Conservation (phyloP, 805 yeast genomes). For the Candida ficus region DNA sequence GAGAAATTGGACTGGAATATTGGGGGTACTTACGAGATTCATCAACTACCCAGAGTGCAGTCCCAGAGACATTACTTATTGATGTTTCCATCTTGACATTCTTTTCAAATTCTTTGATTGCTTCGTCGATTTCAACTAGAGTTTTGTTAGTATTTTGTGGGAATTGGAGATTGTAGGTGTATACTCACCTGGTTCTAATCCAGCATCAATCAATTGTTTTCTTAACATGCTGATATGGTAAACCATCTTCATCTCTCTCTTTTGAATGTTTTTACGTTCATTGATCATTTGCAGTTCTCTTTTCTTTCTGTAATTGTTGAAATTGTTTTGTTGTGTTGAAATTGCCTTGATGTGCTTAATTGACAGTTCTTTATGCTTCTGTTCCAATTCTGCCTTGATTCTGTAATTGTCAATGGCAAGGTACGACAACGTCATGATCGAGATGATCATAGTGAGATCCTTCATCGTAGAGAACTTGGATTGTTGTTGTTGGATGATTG, state of each 20-base stretch:
- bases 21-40: constrained; percentile 31
- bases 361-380: constrained; percentile 28
- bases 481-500: constrained; percentile 3
- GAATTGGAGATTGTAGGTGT: too few species aligned
- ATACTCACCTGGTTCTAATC: constrained; percentile 44
- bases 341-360: constrained; percentile 27
- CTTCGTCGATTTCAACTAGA: constrained; percentile 47
- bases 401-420: constrained; percentile 49
- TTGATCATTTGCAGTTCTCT: constrained; percentile 47
- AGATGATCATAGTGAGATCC: constrained; percentile 38
- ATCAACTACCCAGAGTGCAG: constrained; percentile 56
- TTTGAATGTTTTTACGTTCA: constrained; percentile 43
- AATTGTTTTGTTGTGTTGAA: constrained; percentile 40
- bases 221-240: constrained; percentile 63
- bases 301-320: constrained; percentile 45
- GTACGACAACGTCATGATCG: constrained; percentile 40
- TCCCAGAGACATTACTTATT: constrained; percentile 49
- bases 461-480: constrained; percentile 19
- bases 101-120: constrained; percentile 49
- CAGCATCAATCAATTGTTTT: constrained; percentile 52
- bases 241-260: constrained; percentile 53
- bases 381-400: constrained; percentile 33
- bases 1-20: too few species aligned
- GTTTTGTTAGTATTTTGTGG: constrained; percentile 11
- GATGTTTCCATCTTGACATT: constrained; percentile 55